A percentile compares a stretch with the other conserved stretches of the same genome.
phyloP scores from a whole-genome alignment of 306 rosid genomes.

The Oemleria cerasiformis region DNA sequence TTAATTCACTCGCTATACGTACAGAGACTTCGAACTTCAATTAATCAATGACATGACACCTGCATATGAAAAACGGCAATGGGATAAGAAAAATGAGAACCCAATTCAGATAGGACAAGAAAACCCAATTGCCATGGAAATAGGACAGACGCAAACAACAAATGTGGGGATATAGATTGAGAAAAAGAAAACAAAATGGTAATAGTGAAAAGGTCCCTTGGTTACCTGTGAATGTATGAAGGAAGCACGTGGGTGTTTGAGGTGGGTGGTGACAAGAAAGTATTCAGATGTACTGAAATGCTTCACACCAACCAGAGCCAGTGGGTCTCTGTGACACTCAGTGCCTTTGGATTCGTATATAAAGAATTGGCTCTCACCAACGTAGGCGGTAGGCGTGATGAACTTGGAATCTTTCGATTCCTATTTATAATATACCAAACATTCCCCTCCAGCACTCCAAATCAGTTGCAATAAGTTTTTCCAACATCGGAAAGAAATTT shows the following conservation, averaged over 20 bases:
- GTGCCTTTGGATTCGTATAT: not conserved
- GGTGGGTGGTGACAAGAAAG: slow-evolving; percentile 13
- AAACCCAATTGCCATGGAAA: not conserved
- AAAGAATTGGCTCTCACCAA: not conserved
- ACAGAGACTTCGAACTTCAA: not conserved
- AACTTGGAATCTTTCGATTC: not conserved
- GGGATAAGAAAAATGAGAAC: slow-evolving; percentile 4
- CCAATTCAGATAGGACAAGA: not conserved
- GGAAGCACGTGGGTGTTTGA: slow-evolving; percentile 23
- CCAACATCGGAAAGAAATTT: too few relatives aligned
- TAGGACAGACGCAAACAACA: not conserved
- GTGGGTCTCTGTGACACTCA: not conserved
- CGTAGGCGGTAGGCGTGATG: not conserved
- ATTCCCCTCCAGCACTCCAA: not conserved
- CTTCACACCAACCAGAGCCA: slow-evolving; percentile 1
- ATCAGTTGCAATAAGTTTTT: too few relatives aligned
- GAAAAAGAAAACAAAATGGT: not conserved
- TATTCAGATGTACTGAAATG: not conserved
- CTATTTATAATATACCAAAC: not conserved
- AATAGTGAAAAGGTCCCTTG: too few relatives aligned
- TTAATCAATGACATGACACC: slow-evolving; percentile 3
- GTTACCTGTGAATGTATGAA: slow-evolving; percentile 15
- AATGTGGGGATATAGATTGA: not conserved
- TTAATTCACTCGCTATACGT: not conserved
- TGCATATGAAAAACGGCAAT: slow-evolving; percentile 1